phyloP scores from a whole-genome alignment of 371 early-diverging fungal genomes.

The Lichtheimia hyalospora region DNA sequence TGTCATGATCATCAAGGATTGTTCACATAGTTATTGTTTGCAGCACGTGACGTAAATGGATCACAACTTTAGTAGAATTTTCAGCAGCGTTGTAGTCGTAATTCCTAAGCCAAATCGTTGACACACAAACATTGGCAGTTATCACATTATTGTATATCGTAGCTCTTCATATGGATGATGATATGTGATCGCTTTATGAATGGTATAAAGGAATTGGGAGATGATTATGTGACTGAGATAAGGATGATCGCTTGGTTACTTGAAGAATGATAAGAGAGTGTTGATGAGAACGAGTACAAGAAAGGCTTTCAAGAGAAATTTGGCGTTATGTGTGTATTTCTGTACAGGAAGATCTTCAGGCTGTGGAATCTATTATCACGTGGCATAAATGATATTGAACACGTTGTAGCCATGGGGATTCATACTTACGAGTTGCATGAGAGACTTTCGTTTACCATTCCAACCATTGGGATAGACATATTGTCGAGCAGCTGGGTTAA shows the following conservation, averaged over 20 bases:
- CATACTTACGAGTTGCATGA: neutral
- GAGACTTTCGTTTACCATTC: neutral
- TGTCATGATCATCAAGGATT: too few relatives aligned
- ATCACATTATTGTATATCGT: too few relatives aligned
- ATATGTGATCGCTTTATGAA: too few relatives aligned
- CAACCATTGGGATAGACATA: neutral
- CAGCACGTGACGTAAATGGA: too few relatives aligned
- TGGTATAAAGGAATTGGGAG: too few relatives aligned
- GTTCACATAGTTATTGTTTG: too few relatives aligned
- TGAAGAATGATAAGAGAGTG: neutral
- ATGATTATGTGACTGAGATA: too few relatives aligned
- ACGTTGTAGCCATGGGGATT: neutral
- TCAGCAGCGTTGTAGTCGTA: too few relatives aligned
- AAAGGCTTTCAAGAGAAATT: neutral
- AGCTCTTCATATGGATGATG: too few relatives aligned
- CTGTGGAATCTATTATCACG: neutral
- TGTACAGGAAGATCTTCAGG: neutral
- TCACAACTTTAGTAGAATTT: too few relatives aligned
- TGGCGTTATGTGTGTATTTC: neutral
- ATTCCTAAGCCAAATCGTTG: too few relatives aligned
- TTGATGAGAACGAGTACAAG: neutral
- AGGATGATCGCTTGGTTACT: neutral
- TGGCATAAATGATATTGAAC: neutral
- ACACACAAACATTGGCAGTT: too few relatives aligned
- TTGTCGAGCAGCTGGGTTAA: neutral